Evolutionary conservation across 805 yeast genomes (phyloP).

Genomic region (Candida khao-thaluensis): DNA sequence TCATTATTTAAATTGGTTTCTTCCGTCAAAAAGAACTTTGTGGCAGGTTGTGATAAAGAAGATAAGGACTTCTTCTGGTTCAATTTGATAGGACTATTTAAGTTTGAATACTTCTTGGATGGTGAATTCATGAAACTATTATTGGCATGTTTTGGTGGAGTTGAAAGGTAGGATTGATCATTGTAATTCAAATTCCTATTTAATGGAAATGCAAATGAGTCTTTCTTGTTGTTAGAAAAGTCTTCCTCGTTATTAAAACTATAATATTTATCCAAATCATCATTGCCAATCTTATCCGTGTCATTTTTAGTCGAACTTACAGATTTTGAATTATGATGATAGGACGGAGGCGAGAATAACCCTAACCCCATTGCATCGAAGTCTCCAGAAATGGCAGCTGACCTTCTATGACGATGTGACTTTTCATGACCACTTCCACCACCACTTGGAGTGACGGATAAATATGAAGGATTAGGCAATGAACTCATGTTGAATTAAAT

Average conservation of each 20-base stretch:
- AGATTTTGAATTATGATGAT: conserved; percentile 1
- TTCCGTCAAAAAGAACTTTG: conserved; percentile 29
- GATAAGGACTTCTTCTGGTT: conserved; percentile 21
- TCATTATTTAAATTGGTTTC: conserved; percentile 27
- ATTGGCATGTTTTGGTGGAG: conserved; percentile 14
- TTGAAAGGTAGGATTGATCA: conserved; percentile 10
- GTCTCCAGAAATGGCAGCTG: conserved; percentile 88
- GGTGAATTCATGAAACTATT: conserved; percentile 13
- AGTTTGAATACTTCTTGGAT: conserved; percentile 17
- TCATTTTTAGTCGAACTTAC: neutral
- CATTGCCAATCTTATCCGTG: conserved; percentile 3
- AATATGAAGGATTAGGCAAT: conserved; percentile 14
- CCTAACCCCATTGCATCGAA: conserved; percentile 54
- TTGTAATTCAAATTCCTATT: conserved; percentile 1
- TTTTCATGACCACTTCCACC: conserved; percentile 22
- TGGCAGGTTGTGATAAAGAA: conserved; percentile 5
- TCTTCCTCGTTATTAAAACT: conserved; percentile 38
- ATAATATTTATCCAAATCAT: conserved; percentile 27
- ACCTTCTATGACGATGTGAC: conserved; percentile 78
- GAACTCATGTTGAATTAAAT: conserved; percentile 11
- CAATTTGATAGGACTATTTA: conserved; percentile 36
- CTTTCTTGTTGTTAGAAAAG: conserved; percentile 22
- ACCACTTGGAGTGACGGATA: conserved; percentile 8
- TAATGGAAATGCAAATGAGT: conserved; percentile 31
- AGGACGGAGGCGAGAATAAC: conserved; percentile 23